A percentile compares a stretch with the other conserved stretches of the same genome.
phyloP scores from a whole-genome alignment of 2,329 filamentous ascomycete species.

The Paracamarosporium sp. region DNA sequence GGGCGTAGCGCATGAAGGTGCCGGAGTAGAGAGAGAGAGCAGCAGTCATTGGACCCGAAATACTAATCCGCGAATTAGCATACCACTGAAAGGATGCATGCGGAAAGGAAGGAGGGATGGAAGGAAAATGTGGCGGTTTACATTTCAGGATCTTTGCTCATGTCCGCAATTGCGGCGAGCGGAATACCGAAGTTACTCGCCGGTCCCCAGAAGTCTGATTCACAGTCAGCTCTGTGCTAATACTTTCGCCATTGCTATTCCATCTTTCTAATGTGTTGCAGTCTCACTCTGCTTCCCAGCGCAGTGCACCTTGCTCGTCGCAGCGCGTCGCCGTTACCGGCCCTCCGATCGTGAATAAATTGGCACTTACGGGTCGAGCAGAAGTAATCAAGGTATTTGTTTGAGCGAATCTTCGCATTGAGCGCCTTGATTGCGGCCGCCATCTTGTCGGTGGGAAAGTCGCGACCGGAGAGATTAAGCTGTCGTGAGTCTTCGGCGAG shows the following conservation, averaged over 20 bases:
- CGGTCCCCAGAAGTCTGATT: slow-evolving; percentile 59
- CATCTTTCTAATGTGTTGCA: neutral
- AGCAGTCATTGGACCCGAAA: slow-evolving; percentile 69
- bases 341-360: neutral
- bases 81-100: neutral
- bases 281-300: neutral
- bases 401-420: slow-evolving; percentile 60
- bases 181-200: slow-evolving; percentile 62
- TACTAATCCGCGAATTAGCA: slow-evolving; percentile 51
- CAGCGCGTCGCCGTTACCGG: slow-evolving; percentile 4
- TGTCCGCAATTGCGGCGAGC: slow-evolving; percentile 61
- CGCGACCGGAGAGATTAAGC: slow-evolving; percentile 9
- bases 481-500: slow-evolving; percentile 14
- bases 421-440: slow-evolving; percentile 61
- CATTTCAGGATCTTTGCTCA: slow-evolving; percentile 61
- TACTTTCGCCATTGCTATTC: neutral
- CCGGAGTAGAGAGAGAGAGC: slow-evolving; percentile 67
- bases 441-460: slow-evolving; percentile 46
- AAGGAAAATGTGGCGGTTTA: slow-evolving; percentile 27
- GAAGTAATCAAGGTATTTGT: slow-evolving; percentile 59
- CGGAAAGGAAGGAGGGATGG: neutral
- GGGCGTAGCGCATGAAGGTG: slow-evolving; percentile 71
- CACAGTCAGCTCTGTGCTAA: slow-evolving; percentile 3
- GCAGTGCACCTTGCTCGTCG: neutral
- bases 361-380: slow-evolving; percentile 59